Evolutionary conservation across 371 early-diverging fungal genomes (phyloP), one percentile per base, ranked within the genome.

Genomic region (Mucor sp.): DNA sequence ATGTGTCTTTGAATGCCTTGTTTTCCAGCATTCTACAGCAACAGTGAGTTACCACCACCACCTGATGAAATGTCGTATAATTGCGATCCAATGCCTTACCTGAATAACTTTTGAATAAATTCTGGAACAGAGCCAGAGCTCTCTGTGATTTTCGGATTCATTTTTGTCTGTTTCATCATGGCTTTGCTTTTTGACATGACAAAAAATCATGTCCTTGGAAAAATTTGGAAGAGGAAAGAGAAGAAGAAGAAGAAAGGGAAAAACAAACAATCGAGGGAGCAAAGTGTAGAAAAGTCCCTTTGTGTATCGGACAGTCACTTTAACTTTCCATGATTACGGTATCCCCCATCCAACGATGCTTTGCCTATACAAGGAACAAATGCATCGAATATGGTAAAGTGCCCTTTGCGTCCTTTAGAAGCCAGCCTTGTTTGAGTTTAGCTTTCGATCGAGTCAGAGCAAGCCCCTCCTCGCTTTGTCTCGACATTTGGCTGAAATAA

Each of bases 1-100:
- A 85, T 23, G 87, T 80, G 14, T 83, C 74, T 50, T 82, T 78
- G 28, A 88, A 88, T 12, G 87, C 76, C 23, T 88, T 77, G 68
- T 93, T 93, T 61, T 86, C 85, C 1, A 95, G 80, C 88, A 91
- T 87, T 37, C 89, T 82, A 69, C 0, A 19, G 23, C n/a, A 23
- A 33, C 4, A 33, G 33, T 47, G 37, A 8, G 37, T 37, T 37
- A 37, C 37, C 2, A 12, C 14, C 2, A 12, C 14, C 11, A 37
- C 37, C 14, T 1, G 37, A 37, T 37, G 37, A 37, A 35, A 35
- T 35, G 35, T 37, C 37, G 9, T 60, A 4, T n/a, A n/a, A 33
- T 23, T 56, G 14, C 9, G 33, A 35, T 33, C 25, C 47, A 47
- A 25, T 60, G 37, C 37, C 15, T 57, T 72, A 82, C 82, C 77